phyloP scores from a whole-genome alignment of 1,284 basidiomycete genomes.

The Thelephora terrestris region DNA sequence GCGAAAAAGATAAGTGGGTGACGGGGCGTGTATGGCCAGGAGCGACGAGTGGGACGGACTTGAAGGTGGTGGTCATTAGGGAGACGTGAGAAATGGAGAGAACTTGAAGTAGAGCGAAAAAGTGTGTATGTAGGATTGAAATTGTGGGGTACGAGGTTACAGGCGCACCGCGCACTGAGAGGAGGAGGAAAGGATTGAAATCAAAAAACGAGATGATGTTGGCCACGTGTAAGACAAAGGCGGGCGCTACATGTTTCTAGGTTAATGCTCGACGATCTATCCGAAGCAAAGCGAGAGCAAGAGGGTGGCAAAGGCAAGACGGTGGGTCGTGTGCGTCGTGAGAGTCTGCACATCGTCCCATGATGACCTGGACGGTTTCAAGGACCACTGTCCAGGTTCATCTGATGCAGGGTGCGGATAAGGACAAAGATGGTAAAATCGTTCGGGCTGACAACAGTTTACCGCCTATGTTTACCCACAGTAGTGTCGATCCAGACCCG shows the following conservation, averaged over 20 bases:
- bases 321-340: slow-evolving; percentile 6
- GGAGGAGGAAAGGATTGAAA: slow-evolving; percentile 21
- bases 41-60: slow-evolving; percentile 67
- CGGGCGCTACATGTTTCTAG: too few relatives aligned
- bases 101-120: slow-evolving; percentile 5
- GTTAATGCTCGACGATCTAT: too few relatives aligned
- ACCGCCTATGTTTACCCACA: too few relatives aligned
- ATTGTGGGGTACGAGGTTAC: slow-evolving; percentile 13
- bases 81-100: neutral
- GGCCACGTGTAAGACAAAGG: too few relatives aligned
- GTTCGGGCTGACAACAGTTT: too few relatives aligned
- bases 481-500: too few relatives aligned
- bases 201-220: neutral
- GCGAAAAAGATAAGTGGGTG: slow-evolving; percentile 89
- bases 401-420: too few relatives aligned
- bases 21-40: slow-evolving; percentile 82
- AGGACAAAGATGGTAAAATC: too few relatives aligned
- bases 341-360: slow-evolving; percentile 8
- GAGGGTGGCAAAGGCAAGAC: slow-evolving; percentile 3
- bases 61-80: slow-evolving; percentile 36
- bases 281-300: neutral
- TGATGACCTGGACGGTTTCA: neutral
- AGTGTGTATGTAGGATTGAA: slow-evolving; percentile 12
- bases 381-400: too few relatives aligned
- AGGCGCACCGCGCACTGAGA: slow-evolving; percentile 51